Base-by-base conservation (phyloP, 2,329 filamentous ascomycete genomes). In the Neonectria sp. region DNA sequence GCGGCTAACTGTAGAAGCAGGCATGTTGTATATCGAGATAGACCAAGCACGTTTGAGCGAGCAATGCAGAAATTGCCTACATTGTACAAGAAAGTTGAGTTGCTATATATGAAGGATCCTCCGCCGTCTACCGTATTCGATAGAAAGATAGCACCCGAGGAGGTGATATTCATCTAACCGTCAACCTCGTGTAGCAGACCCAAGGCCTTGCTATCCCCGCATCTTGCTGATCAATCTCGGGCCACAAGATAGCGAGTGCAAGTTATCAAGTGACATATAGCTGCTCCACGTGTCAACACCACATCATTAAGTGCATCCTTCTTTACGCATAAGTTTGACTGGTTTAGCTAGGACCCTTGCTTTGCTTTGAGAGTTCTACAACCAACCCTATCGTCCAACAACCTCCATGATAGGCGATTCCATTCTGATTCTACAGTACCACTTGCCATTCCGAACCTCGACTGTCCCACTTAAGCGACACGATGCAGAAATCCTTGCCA, bases 401-500 rank as follows among this genome's bases (percentile, higher is more conserved):
- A 17, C 2, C 15, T 51, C 15, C 4, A 29, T 29, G 25, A 27
- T 29, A 29, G 25, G 48, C 17, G 25, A 51, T 51, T 29, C 27
- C 27, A 21, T 29, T 15, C 48, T 51, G 48, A 51, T 31, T 51
- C 48, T 51, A 31, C 15, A 51, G 48, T 51, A 31, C 27, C 13
- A 15, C 25, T 51, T 51, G 25, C 48, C 48, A n/a, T 51, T 51
- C 7, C 15, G 15, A 51, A 12, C 48, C 27, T 51, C 48, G 25
- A 15, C 8, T 51, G 15, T 51, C 25, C 25, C 7, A 51, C 48
- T 11, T n/a, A n/a, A 51, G 48, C 27, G 27, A 51, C 13, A 21
- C 25, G 27, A 51, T 51, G 48, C 48, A 51, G 27, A 31, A 27
- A 51, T 51, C 25, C 48, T 51, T 51, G 48, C 48, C 48, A 31